Conservation (phyloP, 1,284 basidiomycete species). For the Sanguinoderma infundibulare region DNA sequence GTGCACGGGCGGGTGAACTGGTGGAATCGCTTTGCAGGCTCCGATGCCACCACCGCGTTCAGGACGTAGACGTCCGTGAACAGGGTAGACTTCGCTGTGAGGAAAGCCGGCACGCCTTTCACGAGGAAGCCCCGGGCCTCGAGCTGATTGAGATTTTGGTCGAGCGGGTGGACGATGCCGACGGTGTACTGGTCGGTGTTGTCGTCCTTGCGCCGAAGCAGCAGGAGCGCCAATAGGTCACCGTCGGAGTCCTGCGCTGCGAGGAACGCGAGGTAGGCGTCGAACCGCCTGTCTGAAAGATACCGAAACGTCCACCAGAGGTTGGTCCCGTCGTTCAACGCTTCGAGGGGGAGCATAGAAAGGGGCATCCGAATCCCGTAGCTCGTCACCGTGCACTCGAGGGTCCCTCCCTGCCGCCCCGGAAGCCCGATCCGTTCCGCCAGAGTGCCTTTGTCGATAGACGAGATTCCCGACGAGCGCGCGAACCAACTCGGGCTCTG, state of each 20-base stretch:
- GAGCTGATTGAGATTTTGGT: not conserved
- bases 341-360: not conserved
- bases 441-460: not conserved
- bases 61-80: not conserved
- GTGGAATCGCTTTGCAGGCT: not conserved
- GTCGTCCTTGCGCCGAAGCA: not conserved
- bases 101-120: not conserved
- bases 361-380: not conserved
- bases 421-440: not conserved
- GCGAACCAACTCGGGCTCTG: not conserved
- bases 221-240: not conserved
- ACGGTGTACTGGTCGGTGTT: not conserved
- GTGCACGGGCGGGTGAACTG: not conserved
- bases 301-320: not conserved
- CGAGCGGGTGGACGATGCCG: not conserved
- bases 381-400: not conserved
- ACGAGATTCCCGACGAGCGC: not conserved
- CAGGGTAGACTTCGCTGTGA: not conserved
- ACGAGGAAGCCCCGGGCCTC: not conserved
- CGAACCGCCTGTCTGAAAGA: not conserved
- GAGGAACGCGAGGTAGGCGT: not conserved
- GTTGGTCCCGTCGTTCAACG: not conserved
- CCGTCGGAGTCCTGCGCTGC: not conserved
- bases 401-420: not conserved
- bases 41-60: not conserved